These are phyloP conservation scores for Cystobasidium ongulense DNA, from an alignment of 768 basidiomycete species.

Conservation along the genomic window DNA sequence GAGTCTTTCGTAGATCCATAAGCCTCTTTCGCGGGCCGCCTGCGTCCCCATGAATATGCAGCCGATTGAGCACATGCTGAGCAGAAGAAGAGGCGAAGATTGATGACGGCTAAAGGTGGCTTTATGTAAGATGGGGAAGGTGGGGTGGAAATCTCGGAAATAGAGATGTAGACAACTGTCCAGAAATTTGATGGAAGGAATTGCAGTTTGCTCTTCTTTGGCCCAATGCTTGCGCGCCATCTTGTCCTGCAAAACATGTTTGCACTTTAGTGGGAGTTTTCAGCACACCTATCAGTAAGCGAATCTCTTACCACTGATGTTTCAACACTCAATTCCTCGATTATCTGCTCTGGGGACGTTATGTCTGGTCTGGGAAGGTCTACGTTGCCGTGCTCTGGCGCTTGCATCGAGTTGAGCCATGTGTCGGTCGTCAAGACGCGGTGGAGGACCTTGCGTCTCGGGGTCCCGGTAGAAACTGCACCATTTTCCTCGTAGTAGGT, in stretches of 20 bases:
- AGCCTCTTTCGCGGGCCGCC: constrained; percentile 4
- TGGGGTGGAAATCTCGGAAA: constrained; percentile 12
- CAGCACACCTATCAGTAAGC: not conserved
- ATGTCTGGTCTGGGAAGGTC: not conserved
- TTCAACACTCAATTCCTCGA: not conserved
- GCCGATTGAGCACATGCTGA: constrained; percentile 15
- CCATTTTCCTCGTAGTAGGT: no score
- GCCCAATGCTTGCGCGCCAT: not conserved
- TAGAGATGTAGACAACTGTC: constrained; percentile 12
- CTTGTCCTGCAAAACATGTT: not conserved
- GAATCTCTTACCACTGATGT: not conserved
- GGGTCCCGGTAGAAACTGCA: no score
- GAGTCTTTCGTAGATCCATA: constrained; percentile 10
- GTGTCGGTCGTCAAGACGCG: not conserved
- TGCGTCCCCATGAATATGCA: constrained; percentile 18
- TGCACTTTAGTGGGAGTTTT: not conserved
- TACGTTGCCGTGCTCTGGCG: not conserved
- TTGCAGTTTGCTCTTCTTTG: constrained; percentile 4
- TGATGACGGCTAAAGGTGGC: constrained; percentile 5
- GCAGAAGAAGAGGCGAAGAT: not conserved
- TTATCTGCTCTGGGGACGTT: constrained; percentile 3
- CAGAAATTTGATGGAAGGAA: constrained; percentile 9
- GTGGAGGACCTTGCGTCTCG: not conserved
- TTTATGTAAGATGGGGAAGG: constrained; percentile 12
- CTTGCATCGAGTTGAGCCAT: not conserved